Evolutionary conservation across 1,284 basidiomycete genomes (phyloP), one percentile per base, ranked within the genome.

Genomic region (Marasmius fiardii): DNA sequence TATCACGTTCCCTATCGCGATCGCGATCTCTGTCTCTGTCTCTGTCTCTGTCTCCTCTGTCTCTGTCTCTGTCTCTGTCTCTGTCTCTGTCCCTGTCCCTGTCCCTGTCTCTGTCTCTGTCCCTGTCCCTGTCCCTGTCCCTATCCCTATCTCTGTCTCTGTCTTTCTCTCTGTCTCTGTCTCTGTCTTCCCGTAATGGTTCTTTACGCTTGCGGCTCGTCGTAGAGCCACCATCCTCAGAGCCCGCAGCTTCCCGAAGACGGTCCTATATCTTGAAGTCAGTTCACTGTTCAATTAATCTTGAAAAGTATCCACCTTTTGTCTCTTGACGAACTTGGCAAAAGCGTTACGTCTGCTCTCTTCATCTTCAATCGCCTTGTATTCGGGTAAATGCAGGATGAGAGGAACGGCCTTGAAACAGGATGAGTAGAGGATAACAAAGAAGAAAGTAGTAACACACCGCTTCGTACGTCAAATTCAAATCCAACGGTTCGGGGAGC

Each of bases 301-400:
- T 28, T 52, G 37, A 21, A 53, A 62, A 62, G 55, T 24, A 18
- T 65, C 26, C 52, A 78, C 91, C 79, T 93, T 94, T 68, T 95
- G 91, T 55, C 94, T 77, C 68, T 90, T 90, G 53, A 93, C 79
- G 67, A 86, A 95, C 71, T 95, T 96, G 14, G 82, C 74, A 68
- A 92, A 97, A 0, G 94, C 93, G 3, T 81, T 77, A 39, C 84
- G 83, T 48, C 92, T 76, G 45, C 86, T 83, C 58, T 92, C 90
- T 39, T 95, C 92, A 52, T 90, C 90, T 51, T 91, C 86, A 6
- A 96, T 71, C 8, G 87, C 90, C 64, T 86, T 88, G 71, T 82
- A 98, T 68, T 97, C 93, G 1, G 86, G 79, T 35, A 96, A 75
- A 44, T 92, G 76, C 67, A 91, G 78, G 59, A 96, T 92, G 18